phyloP scores from a whole-genome alignment of 805 yeast genomes.

The Ogataea nitratoaversa region DNA sequence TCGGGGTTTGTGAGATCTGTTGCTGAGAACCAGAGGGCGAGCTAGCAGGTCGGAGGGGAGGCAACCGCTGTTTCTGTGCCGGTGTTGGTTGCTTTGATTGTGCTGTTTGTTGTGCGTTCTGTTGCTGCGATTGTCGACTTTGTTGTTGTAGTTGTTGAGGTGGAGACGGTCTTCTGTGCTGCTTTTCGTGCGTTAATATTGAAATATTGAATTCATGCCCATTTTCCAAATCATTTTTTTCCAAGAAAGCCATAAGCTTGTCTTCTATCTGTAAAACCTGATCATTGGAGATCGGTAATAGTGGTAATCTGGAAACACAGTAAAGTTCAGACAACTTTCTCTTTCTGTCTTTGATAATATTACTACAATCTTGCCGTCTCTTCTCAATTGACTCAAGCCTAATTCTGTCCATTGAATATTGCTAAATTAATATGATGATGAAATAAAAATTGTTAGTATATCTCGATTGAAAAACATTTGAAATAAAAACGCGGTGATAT shows the following conservation, averaged over 20 bases:
- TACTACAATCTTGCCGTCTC: slow-evolving; percentile 38
- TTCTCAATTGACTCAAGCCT: slow-evolving; percentile 44
- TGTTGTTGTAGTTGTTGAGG: slow-evolving; percentile 19
- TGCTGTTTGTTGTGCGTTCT: not conserved
- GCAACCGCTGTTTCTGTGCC: slow-evolving; percentile 1
- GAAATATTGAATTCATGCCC: slow-evolving; percentile 37
- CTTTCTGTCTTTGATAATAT: slow-evolving; percentile 47
- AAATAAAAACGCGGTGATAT: not conserved
- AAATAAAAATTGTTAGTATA: slow-evolving; percentile 3
- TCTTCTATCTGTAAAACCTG: slow-evolving; percentile 36
- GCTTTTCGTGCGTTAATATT: slow-evolving; percentile 31
- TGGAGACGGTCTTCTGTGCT: slow-evolving; percentile 25
- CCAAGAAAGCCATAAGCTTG: slow-evolving; percentile 42
- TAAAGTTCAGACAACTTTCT: slow-evolving; percentile 59
- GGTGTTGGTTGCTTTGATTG: slow-evolving; percentile 1
- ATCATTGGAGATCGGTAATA: slow-evolving; percentile 38
- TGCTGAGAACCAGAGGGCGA: not conserved
- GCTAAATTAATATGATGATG: not conserved
- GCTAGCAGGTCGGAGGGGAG: slow-evolving; percentile 1
- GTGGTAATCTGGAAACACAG: slow-evolving; percentile 51
- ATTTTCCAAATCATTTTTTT: slow-evolving; percentile 48
- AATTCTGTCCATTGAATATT: slow-evolving; percentile 35
- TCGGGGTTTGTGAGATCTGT: not conserved
- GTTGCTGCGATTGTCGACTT: slow-evolving; percentile 8
- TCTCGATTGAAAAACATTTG: not conserved